These are phyloP conservation scores for Penicillium digitatum DNA, from an alignment of 2,329 filamentous ascomycete genomes.

Conservation along the genomic window DNA sequence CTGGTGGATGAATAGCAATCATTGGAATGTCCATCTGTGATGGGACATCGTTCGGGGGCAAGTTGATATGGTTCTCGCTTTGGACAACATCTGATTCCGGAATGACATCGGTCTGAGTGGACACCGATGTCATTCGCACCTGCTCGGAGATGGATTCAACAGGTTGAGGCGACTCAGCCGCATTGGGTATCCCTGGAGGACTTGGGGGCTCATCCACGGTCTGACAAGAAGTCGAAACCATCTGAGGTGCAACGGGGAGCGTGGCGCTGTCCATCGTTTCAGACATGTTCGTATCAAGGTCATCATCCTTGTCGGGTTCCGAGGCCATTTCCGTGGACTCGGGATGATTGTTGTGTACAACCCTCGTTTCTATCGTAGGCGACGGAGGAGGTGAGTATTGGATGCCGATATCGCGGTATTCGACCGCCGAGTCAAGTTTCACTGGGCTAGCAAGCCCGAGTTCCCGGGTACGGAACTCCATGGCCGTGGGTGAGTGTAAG, in stretches of 20 bases:
- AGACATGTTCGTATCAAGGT: neutral
- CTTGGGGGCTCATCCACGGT: conserved; percentile 39
- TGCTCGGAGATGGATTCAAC: conserved; percentile 5
- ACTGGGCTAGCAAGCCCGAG: conserved; percentile 43
- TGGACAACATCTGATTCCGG: conserved; percentile 10
- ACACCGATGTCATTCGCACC: conserved; percentile 26
- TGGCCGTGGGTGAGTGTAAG: conserved; percentile 25
- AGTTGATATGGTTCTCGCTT: conserved; percentile 10
- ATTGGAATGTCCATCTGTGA: conserved; percentile 62
- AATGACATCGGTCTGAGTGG: conserved; percentile 36
- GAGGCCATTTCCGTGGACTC: conserved; percentile 24
- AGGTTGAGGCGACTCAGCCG: conserved; percentile 20
- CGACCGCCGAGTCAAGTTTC: conserved; percentile 46
- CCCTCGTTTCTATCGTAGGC: conserved; percentile 44
- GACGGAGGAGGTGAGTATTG: conserved; percentile 83
- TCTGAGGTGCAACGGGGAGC: conserved; percentile 31
- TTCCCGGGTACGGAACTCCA: conserved; percentile 22
- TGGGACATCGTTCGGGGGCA: conserved; percentile 15
- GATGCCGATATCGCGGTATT: conserved; percentile 70
- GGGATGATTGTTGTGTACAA: conserved; percentile 6
- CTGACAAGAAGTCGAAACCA: conserved; percentile 44
- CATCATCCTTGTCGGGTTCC: neutral
- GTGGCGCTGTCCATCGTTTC: conserved; percentile 30
- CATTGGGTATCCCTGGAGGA: conserved; percentile 35
- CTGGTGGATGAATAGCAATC: conserved; percentile 87